Conservation (phyloP, 2,329 filamentous ascomycete genomes). For the Neonectria punicea region DNA sequence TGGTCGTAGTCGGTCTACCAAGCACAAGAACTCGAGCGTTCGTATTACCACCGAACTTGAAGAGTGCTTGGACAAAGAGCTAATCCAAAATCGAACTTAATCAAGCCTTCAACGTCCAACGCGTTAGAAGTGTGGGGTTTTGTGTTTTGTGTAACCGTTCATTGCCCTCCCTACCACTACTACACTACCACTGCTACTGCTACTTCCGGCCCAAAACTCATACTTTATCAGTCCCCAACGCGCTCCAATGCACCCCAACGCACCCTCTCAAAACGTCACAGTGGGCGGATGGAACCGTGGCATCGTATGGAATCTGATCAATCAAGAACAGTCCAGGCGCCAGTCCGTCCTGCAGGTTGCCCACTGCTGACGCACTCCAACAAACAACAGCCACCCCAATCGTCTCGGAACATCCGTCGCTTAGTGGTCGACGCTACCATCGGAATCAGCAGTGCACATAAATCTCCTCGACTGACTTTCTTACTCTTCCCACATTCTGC, state of each 20-base stretch:
- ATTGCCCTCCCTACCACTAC: constrained; percentile 11
- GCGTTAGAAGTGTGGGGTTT: background rate
- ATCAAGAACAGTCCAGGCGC: constrained; percentile 29
- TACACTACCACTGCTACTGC: background rate
- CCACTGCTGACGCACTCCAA: constrained; percentile 37
- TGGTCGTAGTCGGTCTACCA: too few species aligned
- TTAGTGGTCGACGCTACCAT: constrained; percentile 55
- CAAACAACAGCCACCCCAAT: constrained; percentile 17
- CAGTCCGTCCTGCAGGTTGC: constrained; percentile 41
- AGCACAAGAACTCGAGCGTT: too few species aligned
- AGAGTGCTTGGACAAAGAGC: background rate
- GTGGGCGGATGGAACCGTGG: constrained; percentile 36
- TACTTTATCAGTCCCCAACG: constrained; percentile 10
- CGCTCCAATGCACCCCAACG: constrained; percentile 24
- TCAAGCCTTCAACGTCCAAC: background rate
- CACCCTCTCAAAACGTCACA: constrained; percentile 11
- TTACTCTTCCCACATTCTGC: constrained; percentile 89
- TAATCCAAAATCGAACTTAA: background rate
- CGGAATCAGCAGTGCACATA: constrained; percentile 35
- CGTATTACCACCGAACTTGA: too few species aligned
- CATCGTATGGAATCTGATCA: constrained; percentile 37
- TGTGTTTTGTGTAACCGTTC: constrained; percentile 14
- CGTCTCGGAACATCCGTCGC: constrained; percentile 18
- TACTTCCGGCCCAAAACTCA: background rate
- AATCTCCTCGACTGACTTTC: constrained; percentile 32